Percentiles rank a stretch among this genome's conserved stretches.
phyloP scores from a whole-genome alignment of 768 basidiomycete species.

The Tylopilus balloui region DNA sequence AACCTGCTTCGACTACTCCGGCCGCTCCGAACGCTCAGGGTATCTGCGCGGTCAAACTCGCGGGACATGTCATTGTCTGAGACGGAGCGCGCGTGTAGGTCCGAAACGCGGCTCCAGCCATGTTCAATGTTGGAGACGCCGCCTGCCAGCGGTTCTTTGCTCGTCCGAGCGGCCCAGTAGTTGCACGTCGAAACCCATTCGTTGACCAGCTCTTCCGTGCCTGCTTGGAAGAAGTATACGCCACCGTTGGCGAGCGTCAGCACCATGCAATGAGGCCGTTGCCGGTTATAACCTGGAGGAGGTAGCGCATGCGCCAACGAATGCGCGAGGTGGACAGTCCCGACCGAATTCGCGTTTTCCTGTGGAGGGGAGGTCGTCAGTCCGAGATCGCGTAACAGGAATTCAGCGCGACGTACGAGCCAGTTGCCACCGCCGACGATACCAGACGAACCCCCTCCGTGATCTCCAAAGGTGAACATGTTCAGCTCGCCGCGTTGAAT shows the following conservation, averaged over 20 bases:
- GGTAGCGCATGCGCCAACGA: conserved; percentile 84
- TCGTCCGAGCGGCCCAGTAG: conserved; percentile 96
- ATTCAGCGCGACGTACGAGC: conserved; percentile 62
- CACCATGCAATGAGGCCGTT: conserved; percentile 93
- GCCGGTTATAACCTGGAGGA: conserved; percentile 85
- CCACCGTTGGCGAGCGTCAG: conserved; percentile 83
- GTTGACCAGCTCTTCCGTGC: conserved; percentile 96
- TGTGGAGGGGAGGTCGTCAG: conserved; percentile 33
- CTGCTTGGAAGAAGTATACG: conserved; percentile 98
- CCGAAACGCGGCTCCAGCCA: conserved; percentile 85
- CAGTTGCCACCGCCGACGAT: conserved; percentile 96
- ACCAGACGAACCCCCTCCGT: conserved; percentile 53
- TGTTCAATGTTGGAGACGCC: conserved; percentile 99
- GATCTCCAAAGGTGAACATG: conserved; percentile 93
- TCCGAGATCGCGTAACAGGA: conserved; percentile 1
- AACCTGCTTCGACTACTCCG: conserved; percentile 73
- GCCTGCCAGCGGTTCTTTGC: conserved; percentile 91
- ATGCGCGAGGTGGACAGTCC: conserved; percentile 81
- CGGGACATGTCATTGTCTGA: conserved; percentile 56
- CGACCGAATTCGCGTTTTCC: conserved; percentile 84
- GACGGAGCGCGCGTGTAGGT: conserved; percentile 48
- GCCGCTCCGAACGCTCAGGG: conserved; percentile 69
- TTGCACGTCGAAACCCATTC: conserved; percentile 99
- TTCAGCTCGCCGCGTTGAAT: conserved; percentile 91
- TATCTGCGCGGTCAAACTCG: conserved; percentile 51